Evolutionary conservation across 2,329 filamentous ascomycete genomes (phyloP).

Genomic region (Diatrype stigma): DNA sequence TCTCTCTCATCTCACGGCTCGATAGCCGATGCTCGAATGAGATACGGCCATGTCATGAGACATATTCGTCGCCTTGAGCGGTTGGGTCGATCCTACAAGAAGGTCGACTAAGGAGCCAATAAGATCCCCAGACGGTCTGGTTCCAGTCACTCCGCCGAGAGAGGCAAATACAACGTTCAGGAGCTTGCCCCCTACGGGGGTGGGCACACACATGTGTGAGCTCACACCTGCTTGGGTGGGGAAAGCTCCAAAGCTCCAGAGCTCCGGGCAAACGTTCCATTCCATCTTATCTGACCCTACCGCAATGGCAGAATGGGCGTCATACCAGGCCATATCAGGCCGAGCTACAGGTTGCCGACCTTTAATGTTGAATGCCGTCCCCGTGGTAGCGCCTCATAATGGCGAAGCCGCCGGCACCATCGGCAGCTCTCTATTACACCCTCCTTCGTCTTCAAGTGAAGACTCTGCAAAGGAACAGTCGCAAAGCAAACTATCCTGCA

Average conservation of each 20-base stretch:
- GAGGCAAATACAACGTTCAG: constrained; percentile 1
- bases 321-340: constrained; percentile 1
- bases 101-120: background rate
- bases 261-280: constrained; percentile 31
- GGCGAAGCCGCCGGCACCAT: constrained; percentile 16
- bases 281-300: constrained; percentile 21
- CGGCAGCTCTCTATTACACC: constrained; percentile 5
- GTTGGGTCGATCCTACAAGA: background rate
- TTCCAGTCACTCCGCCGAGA: background rate
- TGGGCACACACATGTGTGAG: constrained; percentile 13
- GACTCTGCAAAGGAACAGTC: background rate
- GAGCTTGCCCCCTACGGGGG: background rate
- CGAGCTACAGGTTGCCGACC: constrained; percentile 1
- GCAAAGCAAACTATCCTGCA: background rate
- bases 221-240: constrained; percentile 12
- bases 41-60: background rate
- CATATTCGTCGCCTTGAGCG: background rate
- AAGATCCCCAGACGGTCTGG: background rate
- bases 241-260: too few relatives aligned
- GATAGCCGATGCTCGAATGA: too few relatives aligned
- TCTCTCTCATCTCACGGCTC: too few relatives aligned
- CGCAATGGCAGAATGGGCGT: background rate
- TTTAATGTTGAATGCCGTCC: constrained; percentile 14
- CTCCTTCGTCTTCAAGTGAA: constrained; percentile 5
- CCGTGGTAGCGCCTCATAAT: constrained; percentile 21